These are phyloP conservation scores for Cucurbita pepo DNA, from an alignment of 306 rosid genomes.

Conservation along the genomic window DNA sequence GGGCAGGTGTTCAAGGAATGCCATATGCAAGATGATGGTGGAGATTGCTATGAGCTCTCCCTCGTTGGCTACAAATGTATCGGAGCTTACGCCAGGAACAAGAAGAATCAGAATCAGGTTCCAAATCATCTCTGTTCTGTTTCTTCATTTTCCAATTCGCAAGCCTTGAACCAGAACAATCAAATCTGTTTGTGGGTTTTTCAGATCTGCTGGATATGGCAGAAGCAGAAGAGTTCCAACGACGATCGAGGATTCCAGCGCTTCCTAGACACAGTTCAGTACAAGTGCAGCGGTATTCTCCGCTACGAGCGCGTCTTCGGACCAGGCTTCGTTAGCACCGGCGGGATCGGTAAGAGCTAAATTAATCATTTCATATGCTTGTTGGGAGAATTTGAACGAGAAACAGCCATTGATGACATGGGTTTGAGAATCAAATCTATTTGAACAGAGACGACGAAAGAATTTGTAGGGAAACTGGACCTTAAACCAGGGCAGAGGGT, in stretches of 20 bases:
- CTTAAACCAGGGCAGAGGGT: conserved; percentile 73
- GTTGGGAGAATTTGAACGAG: not conserved
- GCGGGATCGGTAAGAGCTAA: conserved; percentile 42
- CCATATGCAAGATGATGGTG: conserved; percentile 33
- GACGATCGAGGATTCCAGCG: conserved; percentile 47
- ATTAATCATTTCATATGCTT: no score
- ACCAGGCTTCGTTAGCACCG: conserved; percentile 53
- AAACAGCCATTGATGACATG: not conserved
- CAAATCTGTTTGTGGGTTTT: conserved; percentile 37
- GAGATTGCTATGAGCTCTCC: conserved; percentile 68
- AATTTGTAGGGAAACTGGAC: conserved; percentile 62
- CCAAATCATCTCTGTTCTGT: not conserved
- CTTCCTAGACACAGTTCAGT: conserved; percentile 45
- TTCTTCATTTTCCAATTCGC: not conserved
- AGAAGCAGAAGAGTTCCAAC: conserved; percentile 29
- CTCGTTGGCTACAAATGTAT: conserved; percentile 85
- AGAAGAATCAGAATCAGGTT: conserved; percentile 94
- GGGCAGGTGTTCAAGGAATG: conserved; percentile 64
- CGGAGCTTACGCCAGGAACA: conserved; percentile 86
- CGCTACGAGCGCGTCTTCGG: conserved; percentile 50
- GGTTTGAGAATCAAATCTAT: not conserved
- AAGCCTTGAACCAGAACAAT: not conserved
- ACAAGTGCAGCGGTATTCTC: conserved; percentile 31
- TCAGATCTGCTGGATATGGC: conserved; percentile 90
- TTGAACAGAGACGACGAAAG: conserved; percentile 68